Conservation (phyloP, 805 yeast species). For the Sugiyamaella marilandica region DNA sequence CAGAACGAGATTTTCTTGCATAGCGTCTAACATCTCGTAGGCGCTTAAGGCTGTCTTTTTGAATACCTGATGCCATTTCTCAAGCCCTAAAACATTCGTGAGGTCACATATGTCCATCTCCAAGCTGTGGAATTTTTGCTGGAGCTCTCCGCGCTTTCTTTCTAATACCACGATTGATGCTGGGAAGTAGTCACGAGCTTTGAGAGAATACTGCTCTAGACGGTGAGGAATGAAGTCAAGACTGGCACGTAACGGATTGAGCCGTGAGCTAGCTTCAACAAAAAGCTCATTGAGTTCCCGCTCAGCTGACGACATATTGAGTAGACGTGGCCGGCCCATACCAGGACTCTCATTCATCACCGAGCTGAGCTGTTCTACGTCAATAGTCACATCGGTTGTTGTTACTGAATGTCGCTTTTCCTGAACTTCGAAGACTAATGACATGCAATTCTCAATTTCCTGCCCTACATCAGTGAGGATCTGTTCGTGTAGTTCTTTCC, state of each 20-base stretch:
- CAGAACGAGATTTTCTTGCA: conserved; percentile 13
- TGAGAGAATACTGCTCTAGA: conserved; percentile 19
- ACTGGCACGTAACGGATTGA: conserved; percentile 24
- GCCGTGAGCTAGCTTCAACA: conserved; percentile 14
- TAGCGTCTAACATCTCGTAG: conserved; percentile 13
- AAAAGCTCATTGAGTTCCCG: conserved; percentile 16
- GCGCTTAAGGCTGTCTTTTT: conserved; percentile 17
- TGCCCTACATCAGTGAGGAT: conserved; percentile 23
- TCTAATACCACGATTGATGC: conserved; percentile 17
- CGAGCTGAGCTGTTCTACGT: conserved; percentile 12
- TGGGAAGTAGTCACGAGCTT: conserved; percentile 20
- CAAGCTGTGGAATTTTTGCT: conserved; percentile 6
- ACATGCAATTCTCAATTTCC: conserved; percentile 21
- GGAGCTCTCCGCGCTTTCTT: conserved; percentile 17
- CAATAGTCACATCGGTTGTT: conserved; percentile 2
- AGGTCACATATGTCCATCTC: conserved; percentile 14
- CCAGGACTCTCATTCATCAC: conserved; percentile 18
- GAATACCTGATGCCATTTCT: conserved; percentile 22
- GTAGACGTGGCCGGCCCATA: conserved; percentile 16
- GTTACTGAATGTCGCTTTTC: conserved; percentile 15
- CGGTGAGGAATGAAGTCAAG: conserved; percentile 22
- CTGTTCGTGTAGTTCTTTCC: conserved; percentile 26
- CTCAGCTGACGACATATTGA: conserved; percentile 18
- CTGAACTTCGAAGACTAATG: conserved; percentile 21
- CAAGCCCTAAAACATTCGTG: conserved; percentile 21